phyloP scores from a whole-genome alignment of 257 asterid genomes.

The Solanum pinnatisectum region DNA sequence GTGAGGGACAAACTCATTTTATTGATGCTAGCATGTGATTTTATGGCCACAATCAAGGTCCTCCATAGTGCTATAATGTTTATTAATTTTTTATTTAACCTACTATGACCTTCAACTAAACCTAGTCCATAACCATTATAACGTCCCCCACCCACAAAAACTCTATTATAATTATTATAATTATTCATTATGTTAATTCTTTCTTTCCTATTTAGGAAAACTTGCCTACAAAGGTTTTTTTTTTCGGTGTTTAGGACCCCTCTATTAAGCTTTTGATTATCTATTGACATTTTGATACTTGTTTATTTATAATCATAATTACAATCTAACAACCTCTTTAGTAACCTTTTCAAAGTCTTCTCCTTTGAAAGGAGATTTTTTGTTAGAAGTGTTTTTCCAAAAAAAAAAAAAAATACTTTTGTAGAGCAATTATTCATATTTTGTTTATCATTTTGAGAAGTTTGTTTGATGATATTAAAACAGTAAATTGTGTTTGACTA shows the following conservation, averaged over 20 bases:
- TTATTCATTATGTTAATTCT: background rate
- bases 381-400: background rate
- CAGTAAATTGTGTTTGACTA: background rate
- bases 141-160: background rate
- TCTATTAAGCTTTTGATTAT: background rate
- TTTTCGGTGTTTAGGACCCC: constrained; percentile 5
- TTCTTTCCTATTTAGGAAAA: constrained; percentile 31
- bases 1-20: constrained; percentile 62
- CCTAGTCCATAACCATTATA: background rate
- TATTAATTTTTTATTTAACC: constrained; percentile 4
- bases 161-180: background rate
- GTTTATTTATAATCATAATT: constrained; percentile 12
- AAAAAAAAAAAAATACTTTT: background rate
- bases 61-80: constrained; percentile 11
- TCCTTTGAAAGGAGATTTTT: background rate
- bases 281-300: background rate
- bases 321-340: background rate
- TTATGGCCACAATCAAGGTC: constrained; percentile 27
- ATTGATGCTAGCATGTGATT: constrained; percentile 41
- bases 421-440: background rate
- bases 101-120: background rate
- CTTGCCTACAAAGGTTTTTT: background rate
- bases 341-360: background rate
- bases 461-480: background rate
- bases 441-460: background rate